Evolutionary conservation across 208 protist genomes (phyloP).

Genomic region (Trichomonas tenax): DNA sequence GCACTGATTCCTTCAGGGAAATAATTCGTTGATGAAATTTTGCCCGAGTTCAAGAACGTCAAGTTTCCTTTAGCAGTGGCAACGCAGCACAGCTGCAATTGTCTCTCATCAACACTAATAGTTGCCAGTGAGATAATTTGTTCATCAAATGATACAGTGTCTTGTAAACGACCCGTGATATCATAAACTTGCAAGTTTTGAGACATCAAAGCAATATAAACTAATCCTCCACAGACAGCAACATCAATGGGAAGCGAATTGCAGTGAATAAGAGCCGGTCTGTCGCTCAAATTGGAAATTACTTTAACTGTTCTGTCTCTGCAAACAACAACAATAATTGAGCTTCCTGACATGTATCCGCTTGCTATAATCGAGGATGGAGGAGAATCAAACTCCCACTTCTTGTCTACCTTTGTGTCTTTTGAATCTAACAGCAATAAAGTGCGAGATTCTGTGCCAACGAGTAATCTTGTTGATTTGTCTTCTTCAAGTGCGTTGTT

Average conservation of each 20-base stretch:
- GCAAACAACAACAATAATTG: neutral
- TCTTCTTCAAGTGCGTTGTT: neutral
- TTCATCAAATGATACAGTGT: neutral
- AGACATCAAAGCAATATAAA: slow-evolving; percentile 7
- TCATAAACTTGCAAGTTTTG: neutral
- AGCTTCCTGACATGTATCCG: neutral
- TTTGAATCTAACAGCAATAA: neutral
- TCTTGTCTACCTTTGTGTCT: neutral
- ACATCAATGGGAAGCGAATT: neutral
- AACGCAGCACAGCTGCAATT: neutral
- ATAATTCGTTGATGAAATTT: neutral
- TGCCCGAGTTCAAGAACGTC: neutral
- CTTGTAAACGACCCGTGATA: neutral
- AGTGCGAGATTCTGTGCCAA: slow-evolving; percentile 4
- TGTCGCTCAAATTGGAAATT: neutral
- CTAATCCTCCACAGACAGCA: neutral
- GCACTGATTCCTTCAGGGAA: neutral
- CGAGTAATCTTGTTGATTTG: neutral
- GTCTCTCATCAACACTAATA: neutral
- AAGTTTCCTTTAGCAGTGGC: neutral
- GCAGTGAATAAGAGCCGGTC: neutral
- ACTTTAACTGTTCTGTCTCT: neutral
- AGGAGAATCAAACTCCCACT: neutral
- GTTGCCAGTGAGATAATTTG: neutral
- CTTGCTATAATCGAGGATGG: neutral